Conservation (phyloP, 2,329 filamentous ascomycete genomes). For the Aspergillus oerlinghausenensis region DNA sequence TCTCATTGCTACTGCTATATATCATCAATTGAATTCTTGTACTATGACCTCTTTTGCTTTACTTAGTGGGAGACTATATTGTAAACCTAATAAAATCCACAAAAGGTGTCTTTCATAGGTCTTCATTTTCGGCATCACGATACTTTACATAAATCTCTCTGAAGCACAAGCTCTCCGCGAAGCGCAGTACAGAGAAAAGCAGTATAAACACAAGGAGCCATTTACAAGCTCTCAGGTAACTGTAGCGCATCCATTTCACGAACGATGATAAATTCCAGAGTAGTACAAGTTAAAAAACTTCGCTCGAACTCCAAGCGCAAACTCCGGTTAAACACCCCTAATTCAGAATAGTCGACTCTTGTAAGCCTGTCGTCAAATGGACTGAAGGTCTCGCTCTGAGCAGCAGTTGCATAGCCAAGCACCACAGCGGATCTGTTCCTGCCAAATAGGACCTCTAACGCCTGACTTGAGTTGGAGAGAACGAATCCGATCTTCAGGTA, state of each 20-base stretch:
- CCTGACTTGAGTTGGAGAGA: neutral
- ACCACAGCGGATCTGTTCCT: neutral
- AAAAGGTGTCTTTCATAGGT: neutral
- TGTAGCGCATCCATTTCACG: neutral
- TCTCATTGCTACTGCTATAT: neutral
- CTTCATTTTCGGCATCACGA: neutral
- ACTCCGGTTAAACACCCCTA: conserved; percentile 5
- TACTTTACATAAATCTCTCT: neutral
- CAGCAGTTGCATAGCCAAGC: conserved; percentile 2
- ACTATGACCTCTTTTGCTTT: neutral
- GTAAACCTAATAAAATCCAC: neutral
- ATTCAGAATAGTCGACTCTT: conserved; percentile 5
- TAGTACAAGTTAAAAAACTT: neutral
- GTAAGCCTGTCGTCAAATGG: conserved; percentile 2
- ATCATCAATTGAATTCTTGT: neutral
- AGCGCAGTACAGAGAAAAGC: neutral
- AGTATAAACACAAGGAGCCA: neutral
- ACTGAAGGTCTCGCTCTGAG: conserved; percentile 2
- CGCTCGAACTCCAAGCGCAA: neutral
- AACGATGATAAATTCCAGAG: neutral
- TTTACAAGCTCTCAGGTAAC: neutral
- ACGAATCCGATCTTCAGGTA: neutral
- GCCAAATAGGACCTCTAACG: neutral
- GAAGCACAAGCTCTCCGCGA: neutral
- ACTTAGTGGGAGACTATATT: neutral